Base-by-base conservation (phyloP, 148 eudicot species). In the Rhododendron mucronatum region DNA sequence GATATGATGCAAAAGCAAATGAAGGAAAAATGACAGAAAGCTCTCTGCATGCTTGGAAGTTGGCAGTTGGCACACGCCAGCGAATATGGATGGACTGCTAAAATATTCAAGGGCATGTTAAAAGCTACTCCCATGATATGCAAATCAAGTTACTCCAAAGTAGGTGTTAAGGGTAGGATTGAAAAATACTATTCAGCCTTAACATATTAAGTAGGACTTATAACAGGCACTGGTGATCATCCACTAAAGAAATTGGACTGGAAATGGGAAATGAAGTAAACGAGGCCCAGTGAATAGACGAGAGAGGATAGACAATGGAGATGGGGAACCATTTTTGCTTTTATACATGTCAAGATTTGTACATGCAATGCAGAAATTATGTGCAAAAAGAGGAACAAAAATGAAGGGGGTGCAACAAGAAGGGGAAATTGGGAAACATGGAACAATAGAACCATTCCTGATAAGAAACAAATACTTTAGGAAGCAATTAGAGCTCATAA, bases 171-270 rank as follows among this genome's bases (percentile, higher is more conserved):
- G 41, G 14, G 63, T 48, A 48, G 39, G 21, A 80, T 50, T 51
- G 37, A 30, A 33, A 50, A 4, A 80, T 11, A 53, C 45, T 13
- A 15, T 7, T 55, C 15, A 16, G 41, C 67, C 35, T 81, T 12
- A 33, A 55, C 44, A 80, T 51, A 80, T 28, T 26, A 23, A 7
- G 67, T 45, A 30, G 37, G 69, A 67, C 33, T 6, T 37, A 74
- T 13, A 37, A 35, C n/a, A 81, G 67, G 61, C 30, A 14, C 45
- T 30, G 82, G 41, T 80, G 30, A 30, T 51, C 82, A 15, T 50
- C 21, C 82, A 80, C 50, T 1, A 80, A 80, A 51, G 55, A 80
- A 80, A 50, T 12, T 80, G 82, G 28, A 81, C 55, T 78, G 51
- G 26, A 45, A 55, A 33, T 53, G 4, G 67, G 83, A 33, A 80